Conservation (phyloP, 768 basidiomycete genomes). For the Cystobasidium onofrii region DNA sequence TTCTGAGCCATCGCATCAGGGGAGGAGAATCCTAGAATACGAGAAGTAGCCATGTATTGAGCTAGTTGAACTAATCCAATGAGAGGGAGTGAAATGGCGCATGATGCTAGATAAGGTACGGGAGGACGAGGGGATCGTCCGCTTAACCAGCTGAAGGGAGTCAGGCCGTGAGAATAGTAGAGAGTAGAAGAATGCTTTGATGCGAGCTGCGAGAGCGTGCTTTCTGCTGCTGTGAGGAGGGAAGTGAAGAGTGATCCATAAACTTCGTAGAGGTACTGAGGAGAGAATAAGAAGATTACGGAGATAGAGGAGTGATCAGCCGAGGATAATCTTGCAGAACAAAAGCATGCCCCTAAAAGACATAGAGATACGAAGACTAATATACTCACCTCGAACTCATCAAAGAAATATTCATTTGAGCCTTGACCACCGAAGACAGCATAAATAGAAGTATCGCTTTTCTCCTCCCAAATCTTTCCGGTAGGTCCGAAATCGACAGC, state of each 20-base stretch:
- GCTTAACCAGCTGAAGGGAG: slow-evolving; percentile 75
- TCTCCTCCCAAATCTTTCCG: slow-evolving; percentile 46
- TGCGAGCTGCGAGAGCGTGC: slow-evolving; percentile 52
- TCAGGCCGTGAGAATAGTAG: slow-evolving; percentile 71
- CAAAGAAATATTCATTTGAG: slow-evolving; percentile 95
- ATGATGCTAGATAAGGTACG: slow-evolving; percentile 75
- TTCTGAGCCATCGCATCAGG: slow-evolving; percentile 58
- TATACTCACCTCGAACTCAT: slow-evolving; percentile 63
- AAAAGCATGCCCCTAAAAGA: slow-evolving; percentile 88
- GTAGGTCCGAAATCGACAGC: slow-evolving; percentile 62
- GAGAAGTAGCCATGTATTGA: slow-evolving; percentile 77
- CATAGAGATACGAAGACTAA: slow-evolving; percentile 56
- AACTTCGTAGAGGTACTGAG: slow-evolving; percentile 78
- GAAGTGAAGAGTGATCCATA: slow-evolving; percentile 73
- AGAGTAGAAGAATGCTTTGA: slow-evolving; percentile 46
- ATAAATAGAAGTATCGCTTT: slow-evolving; percentile 55
- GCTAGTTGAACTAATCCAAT: slow-evolving; percentile 93
- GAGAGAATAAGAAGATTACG: slow-evolving; percentile 51
- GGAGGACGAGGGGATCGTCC: slow-evolving; percentile 64
- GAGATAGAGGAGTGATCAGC: background rate
- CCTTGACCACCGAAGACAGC: slow-evolving; percentile 97
- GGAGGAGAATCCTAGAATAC: slow-evolving; percentile 52
- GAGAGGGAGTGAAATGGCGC: slow-evolving; percentile 87
- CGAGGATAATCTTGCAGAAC: background rate
- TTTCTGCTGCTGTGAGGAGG: slow-evolving; percentile 64